Evolutionary conservation across 371 early-diverging fungal species (phyloP).

Genomic region (Sporodiniella umbellata): DNA sequence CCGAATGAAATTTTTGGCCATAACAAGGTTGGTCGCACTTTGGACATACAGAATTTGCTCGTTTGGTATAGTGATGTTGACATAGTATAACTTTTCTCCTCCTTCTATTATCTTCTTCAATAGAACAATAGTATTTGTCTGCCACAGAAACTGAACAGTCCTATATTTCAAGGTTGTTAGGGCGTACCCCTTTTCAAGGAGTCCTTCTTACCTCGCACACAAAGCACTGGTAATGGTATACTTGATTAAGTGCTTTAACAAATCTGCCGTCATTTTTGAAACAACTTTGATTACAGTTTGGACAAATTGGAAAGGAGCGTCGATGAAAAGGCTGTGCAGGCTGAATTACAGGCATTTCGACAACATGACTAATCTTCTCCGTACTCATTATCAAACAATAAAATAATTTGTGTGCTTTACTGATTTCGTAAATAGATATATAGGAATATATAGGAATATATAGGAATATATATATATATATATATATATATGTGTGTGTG

Average conservation of each 20-base stretch:
- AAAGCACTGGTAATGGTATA: slow-evolving; percentile 86
- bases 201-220: slow-evolving; percentile 71
- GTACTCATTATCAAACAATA: background rate
- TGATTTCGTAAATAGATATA: background rate
- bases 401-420: background rate
- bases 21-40: slow-evolving; percentile 20
- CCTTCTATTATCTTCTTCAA: slow-evolving; percentile 3
- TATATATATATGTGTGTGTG: no score
- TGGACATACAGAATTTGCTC: slow-evolving; percentile 15
- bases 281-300: slow-evolving; percentile 13
- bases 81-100: slow-evolving; percentile 19
- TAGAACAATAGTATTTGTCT: slow-evolving; percentile 20
- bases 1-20: slow-evolving; percentile 1
- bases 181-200: no score
- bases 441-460: no score
- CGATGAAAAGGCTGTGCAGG: slow-evolving; percentile 1
- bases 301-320: slow-evolving; percentile 9
- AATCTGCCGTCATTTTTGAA: slow-evolving; percentile 53
- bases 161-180: slow-evolving; percentile 15
- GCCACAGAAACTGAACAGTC: slow-evolving; percentile 24
- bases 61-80: slow-evolving; percentile 23
- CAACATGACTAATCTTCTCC: background rate
- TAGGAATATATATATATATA: no score
- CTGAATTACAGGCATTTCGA: no score
- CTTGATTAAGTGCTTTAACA: slow-evolving; percentile 73